Percentiles rank a stretch among this genome's conserved stretches.
Evolutionary conservation across 1,284 basidiomycete genomes (phyloP).

Genomic region (Papiliotrema fonsecae): DNA sequence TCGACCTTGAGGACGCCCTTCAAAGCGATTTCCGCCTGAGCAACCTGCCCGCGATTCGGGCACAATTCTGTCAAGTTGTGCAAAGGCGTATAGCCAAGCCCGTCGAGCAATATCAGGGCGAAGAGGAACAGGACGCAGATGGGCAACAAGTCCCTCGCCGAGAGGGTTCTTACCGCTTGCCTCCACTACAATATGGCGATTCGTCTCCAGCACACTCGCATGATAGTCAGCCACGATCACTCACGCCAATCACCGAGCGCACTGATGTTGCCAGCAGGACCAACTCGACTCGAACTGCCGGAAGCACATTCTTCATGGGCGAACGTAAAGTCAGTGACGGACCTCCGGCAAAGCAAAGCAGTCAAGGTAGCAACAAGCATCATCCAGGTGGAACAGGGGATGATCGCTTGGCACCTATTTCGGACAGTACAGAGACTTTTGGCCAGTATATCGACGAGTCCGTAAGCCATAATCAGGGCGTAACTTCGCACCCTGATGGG

Average conservation of each 20-base stretch:
- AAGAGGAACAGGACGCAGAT: constrained; percentile 14
- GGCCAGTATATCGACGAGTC: constrained; percentile 13
- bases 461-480: neutral
- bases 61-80: constrained; percentile 60
- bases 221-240: constrained; percentile 32
- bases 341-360: constrained; percentile 21
- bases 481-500: constrained; percentile 7
- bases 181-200: constrained; percentile 34
- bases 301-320: constrained; percentile 2
- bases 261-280: constrained; percentile 38
- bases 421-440: constrained; percentile 12
- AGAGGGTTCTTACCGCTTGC: constrained; percentile 30
- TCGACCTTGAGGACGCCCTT: constrained; percentile 79
- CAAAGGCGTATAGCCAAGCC: constrained; percentile 58
- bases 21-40: constrained; percentile 72
- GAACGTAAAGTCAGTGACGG: constrained; percentile 14
- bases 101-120: constrained; percentile 11
- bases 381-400: constrained; percentile 6
- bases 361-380: constrained; percentile 19
- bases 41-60: constrained; percentile 64
- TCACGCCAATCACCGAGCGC: constrained; percentile 55
- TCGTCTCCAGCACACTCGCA: constrained; percentile 11
- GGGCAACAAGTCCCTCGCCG: constrained; percentile 13
- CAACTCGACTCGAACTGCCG: constrained; percentile 22
- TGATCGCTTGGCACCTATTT: constrained; percentile 22